These are phyloP conservation scores for Arthrobotrys pseudoclavata DNA, from an alignment of 2,329 filamentous ascomycete species.

Conservation along the genomic window DNA sequence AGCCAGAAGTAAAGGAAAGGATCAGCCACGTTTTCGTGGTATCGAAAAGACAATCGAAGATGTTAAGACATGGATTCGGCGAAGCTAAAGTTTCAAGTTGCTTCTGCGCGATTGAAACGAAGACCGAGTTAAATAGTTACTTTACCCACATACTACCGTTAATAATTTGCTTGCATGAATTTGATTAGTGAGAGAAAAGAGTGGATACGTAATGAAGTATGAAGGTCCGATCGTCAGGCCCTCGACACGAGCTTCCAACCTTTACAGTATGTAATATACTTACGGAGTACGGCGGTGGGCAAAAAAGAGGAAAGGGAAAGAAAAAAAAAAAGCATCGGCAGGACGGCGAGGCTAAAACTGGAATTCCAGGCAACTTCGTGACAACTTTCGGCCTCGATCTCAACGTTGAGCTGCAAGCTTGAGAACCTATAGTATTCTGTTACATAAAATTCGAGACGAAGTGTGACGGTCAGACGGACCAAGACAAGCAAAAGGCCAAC, in stretches of 20 bases:
- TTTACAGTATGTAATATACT: not conserved
- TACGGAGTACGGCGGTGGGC: conserved; percentile 3
- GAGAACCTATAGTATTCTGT: conserved; percentile 32
- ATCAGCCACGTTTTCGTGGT: conserved; percentile 30
- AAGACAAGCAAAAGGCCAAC: conserved; percentile 15
- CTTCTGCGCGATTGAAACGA: conserved; percentile 29
- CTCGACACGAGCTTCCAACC: conserved; percentile 40
- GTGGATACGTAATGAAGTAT: conserved; percentile 28
- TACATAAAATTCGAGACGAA: conserved; percentile 54
- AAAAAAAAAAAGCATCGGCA: conserved; percentile 14
- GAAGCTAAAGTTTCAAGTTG: conserved; percentile 53
- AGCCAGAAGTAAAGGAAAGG: conserved; percentile 32
- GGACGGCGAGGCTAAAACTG: conserved; percentile 34
- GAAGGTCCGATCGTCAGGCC: conserved; percentile 8
- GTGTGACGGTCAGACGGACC: conserved; percentile 44
- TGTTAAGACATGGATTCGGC: conserved; percentile 54
- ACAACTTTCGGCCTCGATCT: conserved; percentile 5
- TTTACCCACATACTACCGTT: not conserved
- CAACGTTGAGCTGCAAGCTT: conserved; percentile 36
- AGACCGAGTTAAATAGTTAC: not conserved
- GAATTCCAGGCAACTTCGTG: conserved; percentile 9
- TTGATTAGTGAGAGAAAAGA: conserved; percentile 11
- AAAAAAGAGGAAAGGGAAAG: not conserved
- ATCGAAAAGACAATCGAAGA: conserved; percentile 48
- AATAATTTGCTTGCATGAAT: conserved; percentile 1